phyloP scores from a whole-genome alignment of 352 stramenopile species.

The Phytophthora palmivora region DNA sequence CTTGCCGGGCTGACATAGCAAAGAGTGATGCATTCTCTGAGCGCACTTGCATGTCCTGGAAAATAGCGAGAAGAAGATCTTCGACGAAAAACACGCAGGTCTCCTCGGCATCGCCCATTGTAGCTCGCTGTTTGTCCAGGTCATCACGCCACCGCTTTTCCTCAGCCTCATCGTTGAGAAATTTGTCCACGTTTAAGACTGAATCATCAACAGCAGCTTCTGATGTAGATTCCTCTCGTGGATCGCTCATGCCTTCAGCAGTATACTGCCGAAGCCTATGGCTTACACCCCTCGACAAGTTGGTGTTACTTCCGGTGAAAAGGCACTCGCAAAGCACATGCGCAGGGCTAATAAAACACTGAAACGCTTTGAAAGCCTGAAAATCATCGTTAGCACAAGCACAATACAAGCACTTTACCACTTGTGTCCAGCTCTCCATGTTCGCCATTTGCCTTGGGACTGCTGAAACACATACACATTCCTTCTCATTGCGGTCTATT shows the following conservation, averaged over 20 bases:
- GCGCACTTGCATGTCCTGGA: constrained; percentile 51
- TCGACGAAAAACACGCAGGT: constrained; percentile 37
- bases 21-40: constrained; percentile 43
- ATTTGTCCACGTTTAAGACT: constrained; percentile 4
- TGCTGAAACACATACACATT: constrained; percentile 20
- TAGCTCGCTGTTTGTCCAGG: constrained; percentile 12
- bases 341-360: constrained; percentile 35
- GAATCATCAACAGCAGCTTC: constrained; percentile 6
- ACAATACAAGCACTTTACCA: neutral
- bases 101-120: constrained; percentile 48
- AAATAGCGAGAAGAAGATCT: constrained; percentile 52
- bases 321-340: constrained; percentile 4
- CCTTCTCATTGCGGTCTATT: constrained; percentile 37
- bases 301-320: constrained; percentile 5
- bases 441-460: neutral
- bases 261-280: neutral
- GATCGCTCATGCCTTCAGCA: constrained; percentile 19
- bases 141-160: constrained; percentile 8
- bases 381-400: constrained; percentile 8
- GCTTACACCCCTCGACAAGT: neutral
- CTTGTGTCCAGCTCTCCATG: constrained; percentile 1
- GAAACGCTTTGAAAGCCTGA: constrained; percentile 15
- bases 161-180: constrained; percentile 1
- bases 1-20: constrained; percentile 17
- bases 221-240: constrained; percentile 1